Evolutionary conservation across 257 asterid genomes (phyloP), one percentile per base, ranked within the genome.

Genomic region (Solanum sparsipilum): DNA sequence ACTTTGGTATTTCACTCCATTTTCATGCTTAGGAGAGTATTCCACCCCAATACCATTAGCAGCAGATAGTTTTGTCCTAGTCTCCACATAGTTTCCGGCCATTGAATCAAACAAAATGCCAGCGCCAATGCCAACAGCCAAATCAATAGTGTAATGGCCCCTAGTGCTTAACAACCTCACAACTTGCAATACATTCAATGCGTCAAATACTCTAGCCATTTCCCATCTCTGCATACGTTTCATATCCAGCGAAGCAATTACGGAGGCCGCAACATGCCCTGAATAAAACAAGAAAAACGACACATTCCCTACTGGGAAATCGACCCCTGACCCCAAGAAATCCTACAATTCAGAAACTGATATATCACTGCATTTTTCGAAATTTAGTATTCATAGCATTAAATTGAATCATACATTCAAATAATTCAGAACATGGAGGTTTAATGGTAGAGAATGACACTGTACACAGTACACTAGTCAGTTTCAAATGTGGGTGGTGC

Each of bases 121-220:
- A 6, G 99, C 99, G 31, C 98, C 98, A 15, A 95, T 92, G 0
- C 99, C 98, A 1, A 94, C 98, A 0, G 94, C 96, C 89, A 96
- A 90, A 91, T 96, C 99, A 67, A 96, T 96, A 29, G 98, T 96
- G 93, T 96, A 96, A 89, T 96, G 99, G 6, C 99, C 99, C 87
- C 99, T 93, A 2, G 98, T 96, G 75, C 94, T 94, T 70, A 96
- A 91, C 90, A 96, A 65, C 93, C 99, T 92, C 39, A 96, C 89
- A 29, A 90, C 91, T 90, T 96, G 99, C 94, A 96, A 86, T 11
- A 94, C 88, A 34, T 96, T 96, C 21, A 96, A 91, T 12, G 82
- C 15, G 90, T 96, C 98, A 87, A 96, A 96, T 35, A 90, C 13
- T 87, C 91, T 91, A 0, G 98, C 95, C 89, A 95, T 29, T 86